phyloP scores from a whole-genome alignment of 1,284 basidiomycete species.

The Melampsora larici-populina region DNA sequence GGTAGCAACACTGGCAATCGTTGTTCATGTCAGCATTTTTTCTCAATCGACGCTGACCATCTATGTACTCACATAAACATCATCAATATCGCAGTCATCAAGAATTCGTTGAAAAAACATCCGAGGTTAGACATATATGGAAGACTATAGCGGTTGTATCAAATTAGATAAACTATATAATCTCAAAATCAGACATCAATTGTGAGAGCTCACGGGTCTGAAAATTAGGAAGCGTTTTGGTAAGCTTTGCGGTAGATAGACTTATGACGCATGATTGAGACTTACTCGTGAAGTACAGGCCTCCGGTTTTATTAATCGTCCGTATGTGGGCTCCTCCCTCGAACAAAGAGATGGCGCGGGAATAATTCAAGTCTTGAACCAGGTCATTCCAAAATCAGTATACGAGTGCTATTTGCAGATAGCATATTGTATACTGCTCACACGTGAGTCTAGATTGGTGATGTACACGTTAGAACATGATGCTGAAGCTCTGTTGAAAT shows the following conservation, averaged over 20 bases:
- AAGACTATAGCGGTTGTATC: not conserved
- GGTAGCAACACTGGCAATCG: slow-evolving; percentile 13
- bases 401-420: not conserved
- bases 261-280: not conserved
- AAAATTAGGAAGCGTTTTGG: not conserved
- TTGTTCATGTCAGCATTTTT: not conserved
- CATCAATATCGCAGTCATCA: slow-evolving; percentile 37
- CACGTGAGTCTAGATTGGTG: slow-evolving; percentile 3
- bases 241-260: not conserved
- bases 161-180: not conserved
- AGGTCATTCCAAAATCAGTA: not conserved
- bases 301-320: slow-evolving; percentile 28
- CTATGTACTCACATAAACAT: slow-evolving; percentile 34
- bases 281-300: slow-evolving; percentile 36
- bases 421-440: slow-evolving; percentile 8
- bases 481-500: too few species aligned
- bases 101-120: slow-evolving; percentile 37
- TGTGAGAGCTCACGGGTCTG: not conserved
- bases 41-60: not conserved
- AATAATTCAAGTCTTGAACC: slow-evolving; percentile 30
- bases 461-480: too few species aligned
- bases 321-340: slow-evolving; percentile 27
- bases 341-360: slow-evolving; percentile 26
- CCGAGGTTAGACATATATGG: slow-evolving; percentile 24
- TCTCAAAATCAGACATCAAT: not conserved